Evolutionary conservation across 768 basidiomycete genomes (phyloP).

Genomic region (Hygrocybe coccinea): DNA sequence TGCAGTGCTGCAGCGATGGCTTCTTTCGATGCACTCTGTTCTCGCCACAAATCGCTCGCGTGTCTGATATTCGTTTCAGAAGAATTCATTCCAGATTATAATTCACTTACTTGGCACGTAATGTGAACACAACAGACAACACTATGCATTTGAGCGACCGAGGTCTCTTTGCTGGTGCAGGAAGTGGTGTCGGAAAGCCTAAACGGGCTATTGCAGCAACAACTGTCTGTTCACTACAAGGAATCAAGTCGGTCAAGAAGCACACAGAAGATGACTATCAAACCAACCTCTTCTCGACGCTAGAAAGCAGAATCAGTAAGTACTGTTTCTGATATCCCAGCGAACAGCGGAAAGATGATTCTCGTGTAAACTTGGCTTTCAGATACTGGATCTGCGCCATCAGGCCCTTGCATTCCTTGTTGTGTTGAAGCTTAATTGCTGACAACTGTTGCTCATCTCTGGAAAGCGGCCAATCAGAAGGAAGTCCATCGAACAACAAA

Average conservation of each 20-base stretch:
- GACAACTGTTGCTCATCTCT: constrained; percentile 55
- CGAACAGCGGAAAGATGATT: constrained; percentile 70
- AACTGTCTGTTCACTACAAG: constrained; percentile 59
- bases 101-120: constrained; percentile 53
- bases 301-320: constrained; percentile 64
- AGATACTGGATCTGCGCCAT: constrained; percentile 88
- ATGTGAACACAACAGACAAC: constrained; percentile 58
- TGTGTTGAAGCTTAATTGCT: constrained; percentile 60
- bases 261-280: constrained; percentile 2
- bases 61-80: constrained; percentile 36
- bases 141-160: constrained; percentile 55
- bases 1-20: constrained; percentile 62
- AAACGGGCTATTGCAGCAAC: constrained; percentile 71
- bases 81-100: not conserved
- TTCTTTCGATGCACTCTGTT: constrained; percentile 55
- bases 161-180: constrained; percentile 32
- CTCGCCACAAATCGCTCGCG: constrained; percentile 59
- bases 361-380: constrained; percentile 86
- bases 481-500: not conserved
- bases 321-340: constrained; percentile 87
- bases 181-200: constrained; percentile 53
- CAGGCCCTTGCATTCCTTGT: constrained; percentile 84
- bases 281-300: constrained; percentile 65
- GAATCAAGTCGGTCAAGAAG: constrained; percentile 2
- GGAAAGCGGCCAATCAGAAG: constrained; percentile 7